A percentile compares a stretch with the other conserved stretches of the same genome.
These are phyloP conservation scores for Myxozyma udenii DNA, from an alignment of 805 yeast genomes.

Conservation along the genomic window DNA sequence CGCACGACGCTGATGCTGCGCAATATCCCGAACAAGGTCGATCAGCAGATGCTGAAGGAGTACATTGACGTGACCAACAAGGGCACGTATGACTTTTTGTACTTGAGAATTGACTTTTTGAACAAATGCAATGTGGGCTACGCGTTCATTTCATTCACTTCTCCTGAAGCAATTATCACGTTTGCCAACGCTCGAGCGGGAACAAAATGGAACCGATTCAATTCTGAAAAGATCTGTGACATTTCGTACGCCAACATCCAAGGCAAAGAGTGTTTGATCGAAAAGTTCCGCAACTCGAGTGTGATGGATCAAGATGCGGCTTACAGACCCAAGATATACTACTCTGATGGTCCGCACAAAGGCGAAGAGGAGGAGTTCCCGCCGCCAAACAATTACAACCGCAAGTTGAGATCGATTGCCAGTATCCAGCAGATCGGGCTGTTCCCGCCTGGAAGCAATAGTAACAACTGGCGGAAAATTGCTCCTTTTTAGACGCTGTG, in stretches of 20 bases:
- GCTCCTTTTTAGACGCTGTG: conserved; percentile 4
- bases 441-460: conserved; percentile 29
- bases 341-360: conserved; percentile 44
- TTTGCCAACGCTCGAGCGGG: conserved; percentile 49
- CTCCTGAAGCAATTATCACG: conserved; percentile 45
- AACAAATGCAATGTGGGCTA: conserved; percentile 56
- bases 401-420: conserved; percentile 39
- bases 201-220: conserved; percentile 47
- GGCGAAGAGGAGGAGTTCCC: conserved; percentile 48
- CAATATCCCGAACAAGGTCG: conserved; percentile 54
- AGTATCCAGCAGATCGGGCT: conserved; percentile 35
- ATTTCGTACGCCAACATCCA: conserved; percentile 53
- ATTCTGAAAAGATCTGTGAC: conserved; percentile 52
- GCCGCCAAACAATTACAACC: conserved; percentile 38
- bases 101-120: conserved; percentile 51
- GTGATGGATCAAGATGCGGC: conserved; percentile 50
- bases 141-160: conserved; percentile 51
- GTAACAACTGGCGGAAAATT: conserved; percentile 25
- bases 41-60: conserved; percentile 46
- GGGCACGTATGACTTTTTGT: conserved; percentile 42
- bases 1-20: conserved; percentile 53
- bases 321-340: conserved; percentile 50
- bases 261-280: conserved; percentile 46
- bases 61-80: conserved; percentile 48
- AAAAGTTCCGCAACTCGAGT: conserved; percentile 50